Conservation (phyloP, 495 filamentous ascomycete species). For the Penicillium canariense region DNA sequence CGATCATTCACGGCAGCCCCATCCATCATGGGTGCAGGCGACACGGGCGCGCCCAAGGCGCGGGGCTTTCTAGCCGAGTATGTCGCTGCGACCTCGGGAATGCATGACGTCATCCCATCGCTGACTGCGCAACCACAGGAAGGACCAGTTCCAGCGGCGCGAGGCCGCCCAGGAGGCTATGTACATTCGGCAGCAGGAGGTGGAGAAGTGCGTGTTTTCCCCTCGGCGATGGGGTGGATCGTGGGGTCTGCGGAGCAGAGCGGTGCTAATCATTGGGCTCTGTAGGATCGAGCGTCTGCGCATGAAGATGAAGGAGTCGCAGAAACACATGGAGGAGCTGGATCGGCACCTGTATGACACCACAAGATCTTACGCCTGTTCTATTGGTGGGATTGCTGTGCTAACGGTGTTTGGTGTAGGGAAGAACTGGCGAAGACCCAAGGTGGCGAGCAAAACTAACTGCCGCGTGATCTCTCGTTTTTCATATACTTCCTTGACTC, state of each 20-base stretch:
- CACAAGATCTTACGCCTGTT: too few species aligned
- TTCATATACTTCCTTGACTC: too few species aligned
- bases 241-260: background rate
- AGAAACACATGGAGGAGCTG: conserved; percentile 71
- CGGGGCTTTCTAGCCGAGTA: conserved; percentile 44
- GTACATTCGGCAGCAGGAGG: conserved; percentile 73
- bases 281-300: conserved; percentile 57
- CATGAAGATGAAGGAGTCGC: conserved; percentile 70
- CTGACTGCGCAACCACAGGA: conserved; percentile 29
- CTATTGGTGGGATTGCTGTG: background rate
- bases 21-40: conserved; percentile 58
- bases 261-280: background rate
- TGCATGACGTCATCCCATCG: conserved; percentile 26
- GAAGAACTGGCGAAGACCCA: conserved; percentile 65
- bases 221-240: background rate
- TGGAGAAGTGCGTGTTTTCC: conserved; percentile 60
- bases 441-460: conserved; percentile 72
- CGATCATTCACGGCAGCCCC: conserved; percentile 58
- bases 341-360: conserved; percentile 68
- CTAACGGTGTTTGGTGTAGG: conserved; percentile 35
- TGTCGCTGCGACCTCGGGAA: background rate
- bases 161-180: conserved; percentile 79
- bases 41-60: conserved; percentile 56
- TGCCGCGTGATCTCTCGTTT: too few species aligned
- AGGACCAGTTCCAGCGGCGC: conserved; percentile 82